These are phyloP conservation scores for Claviceps pazoutovae DNA, from an alignment of 2,329 filamentous ascomycete genomes.

Conservation along the genomic window DNA sequence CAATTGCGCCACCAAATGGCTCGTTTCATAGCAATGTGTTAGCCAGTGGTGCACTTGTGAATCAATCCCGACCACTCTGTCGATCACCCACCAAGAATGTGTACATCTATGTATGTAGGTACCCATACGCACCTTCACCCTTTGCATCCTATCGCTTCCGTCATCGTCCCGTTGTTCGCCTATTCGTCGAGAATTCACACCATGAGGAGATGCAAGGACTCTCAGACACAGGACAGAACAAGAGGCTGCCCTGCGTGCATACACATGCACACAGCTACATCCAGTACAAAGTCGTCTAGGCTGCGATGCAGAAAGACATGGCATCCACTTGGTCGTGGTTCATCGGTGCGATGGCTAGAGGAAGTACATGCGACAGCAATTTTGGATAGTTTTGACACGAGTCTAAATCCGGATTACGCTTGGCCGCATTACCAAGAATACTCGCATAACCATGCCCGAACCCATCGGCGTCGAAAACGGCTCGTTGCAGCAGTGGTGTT, in stretches of 20 bases:
- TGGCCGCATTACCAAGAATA: background rate
- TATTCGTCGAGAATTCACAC: background rate
- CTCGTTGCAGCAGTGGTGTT: conserved; percentile 17
- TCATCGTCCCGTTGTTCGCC: background rate
- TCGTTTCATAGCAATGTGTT: background rate
- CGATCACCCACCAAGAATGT: too few relatives aligned
- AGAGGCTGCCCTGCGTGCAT: conserved; percentile 1
- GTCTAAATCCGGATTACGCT: background rate
- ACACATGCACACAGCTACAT: background rate
- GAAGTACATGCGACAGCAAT: background rate
- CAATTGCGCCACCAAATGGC: background rate
- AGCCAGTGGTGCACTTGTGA: background rate
- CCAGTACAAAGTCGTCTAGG: background rate
- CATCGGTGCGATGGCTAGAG: background rate
- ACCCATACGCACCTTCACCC: background rate
- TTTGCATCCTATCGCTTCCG: background rate
- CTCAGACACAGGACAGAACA: background rate
- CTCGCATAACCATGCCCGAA: background rate
- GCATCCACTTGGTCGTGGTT: background rate
- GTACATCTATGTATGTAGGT: background rate
- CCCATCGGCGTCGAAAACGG: conserved; percentile 21
- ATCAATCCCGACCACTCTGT: background rate
- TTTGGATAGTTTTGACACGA: background rate
- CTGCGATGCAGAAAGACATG: background rate
- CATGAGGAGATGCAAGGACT: background rate